Evolutionary conservation across 495 filamentous ascomycete genomes (phyloP).

Genomic region (Aspergillus affinis): DNA sequence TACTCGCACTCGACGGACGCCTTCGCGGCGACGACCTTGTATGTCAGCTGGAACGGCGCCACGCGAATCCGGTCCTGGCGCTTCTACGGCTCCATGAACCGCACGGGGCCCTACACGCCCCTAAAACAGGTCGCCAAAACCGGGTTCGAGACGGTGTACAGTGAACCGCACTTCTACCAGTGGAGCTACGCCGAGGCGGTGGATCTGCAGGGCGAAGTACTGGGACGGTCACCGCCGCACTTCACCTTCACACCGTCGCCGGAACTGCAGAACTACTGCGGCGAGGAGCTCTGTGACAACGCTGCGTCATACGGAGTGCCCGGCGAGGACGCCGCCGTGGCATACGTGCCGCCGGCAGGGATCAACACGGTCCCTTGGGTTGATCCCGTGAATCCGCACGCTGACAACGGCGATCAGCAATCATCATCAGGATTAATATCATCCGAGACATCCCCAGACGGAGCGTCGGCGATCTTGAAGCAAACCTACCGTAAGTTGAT

Average conservation of each 20-base stretch:
- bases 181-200: constrained; percentile 42
- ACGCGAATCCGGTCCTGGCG: constrained; percentile 43
- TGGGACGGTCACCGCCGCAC: constrained; percentile 35
- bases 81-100: constrained; percentile 39
- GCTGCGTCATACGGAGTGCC: constrained; percentile 36
- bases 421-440: not conserved
- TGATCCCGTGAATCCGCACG: constrained; percentile 31
- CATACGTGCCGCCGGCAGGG: constrained; percentile 34
- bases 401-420: constrained; percentile 13
- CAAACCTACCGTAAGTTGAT: constrained; percentile 13
- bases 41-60: constrained; percentile 52
- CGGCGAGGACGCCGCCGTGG: constrained; percentile 30
- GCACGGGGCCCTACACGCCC: constrained; percentile 31
- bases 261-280: constrained; percentile 38
- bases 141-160: constrained; percentile 44
- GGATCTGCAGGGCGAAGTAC: constrained; percentile 30
- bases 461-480: not conserved
- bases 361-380: constrained; percentile 46
- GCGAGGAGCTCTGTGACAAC: constrained; percentile 32
- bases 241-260: constrained; percentile 45
- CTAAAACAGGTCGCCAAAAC: constrained; percentile 34
- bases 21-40: constrained; percentile 36
- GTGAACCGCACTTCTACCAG: constrained; percentile 30
- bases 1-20: constrained; percentile 35
- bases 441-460: not conserved